Conservation (phyloP, 2,329 filamentous ascomycete species). For the Aschersonia sp. region DNA sequence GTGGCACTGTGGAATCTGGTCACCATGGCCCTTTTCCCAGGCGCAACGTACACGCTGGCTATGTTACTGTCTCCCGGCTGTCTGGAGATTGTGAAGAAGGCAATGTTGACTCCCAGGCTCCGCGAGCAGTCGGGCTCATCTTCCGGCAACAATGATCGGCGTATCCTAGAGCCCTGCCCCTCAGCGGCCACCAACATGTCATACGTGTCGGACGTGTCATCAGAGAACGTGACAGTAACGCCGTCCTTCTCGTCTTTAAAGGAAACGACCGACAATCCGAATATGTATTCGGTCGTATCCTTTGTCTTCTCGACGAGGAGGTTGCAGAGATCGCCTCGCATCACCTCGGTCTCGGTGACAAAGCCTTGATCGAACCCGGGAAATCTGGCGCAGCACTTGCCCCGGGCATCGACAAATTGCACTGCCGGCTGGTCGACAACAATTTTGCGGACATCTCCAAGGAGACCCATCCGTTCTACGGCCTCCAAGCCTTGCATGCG, state of each 20-base stretch:
- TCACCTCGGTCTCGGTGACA: slow-evolving; percentile 43
- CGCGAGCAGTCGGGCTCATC: slow-evolving; percentile 3
- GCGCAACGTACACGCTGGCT: slow-evolving; percentile 14
- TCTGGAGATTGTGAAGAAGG: slow-evolving; percentile 24
- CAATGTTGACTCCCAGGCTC: slow-evolving; percentile 14
- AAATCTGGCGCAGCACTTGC: slow-evolving; percentile 23
- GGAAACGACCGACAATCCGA: slow-evolving; percentile 14
- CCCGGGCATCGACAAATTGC: slow-evolving; percentile 25
- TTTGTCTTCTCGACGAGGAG: slow-evolving; percentile 29
- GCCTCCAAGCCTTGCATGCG: slow-evolving; percentile 24
- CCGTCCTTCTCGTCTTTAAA: slow-evolving; percentile 14
- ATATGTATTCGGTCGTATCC: slow-evolving; percentile 11
- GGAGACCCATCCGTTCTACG: slow-evolving; percentile 23
- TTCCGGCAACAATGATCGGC: slow-evolving; percentile 12
- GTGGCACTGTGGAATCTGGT: slow-evolving; percentile 10
- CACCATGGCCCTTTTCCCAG: slow-evolving; percentile 20
- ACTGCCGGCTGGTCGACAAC: slow-evolving; percentile 32
- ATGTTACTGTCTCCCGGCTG: slow-evolving; percentile 8
- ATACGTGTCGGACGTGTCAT: slow-evolving; percentile 25
- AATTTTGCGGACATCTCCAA: slow-evolving; percentile 18
- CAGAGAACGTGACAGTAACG: slow-evolving; percentile 24
- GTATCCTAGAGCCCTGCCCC: slow-evolving; percentile 18
- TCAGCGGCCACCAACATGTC: slow-evolving; percentile 42
- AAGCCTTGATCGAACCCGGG: slow-evolving; percentile 20
- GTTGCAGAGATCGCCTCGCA: slow-evolving; percentile 38